phyloP scores from a whole-genome alignment of 2,329 filamentous ascomycete genomes.

The Ascosphaera pollenicola region DNA sequence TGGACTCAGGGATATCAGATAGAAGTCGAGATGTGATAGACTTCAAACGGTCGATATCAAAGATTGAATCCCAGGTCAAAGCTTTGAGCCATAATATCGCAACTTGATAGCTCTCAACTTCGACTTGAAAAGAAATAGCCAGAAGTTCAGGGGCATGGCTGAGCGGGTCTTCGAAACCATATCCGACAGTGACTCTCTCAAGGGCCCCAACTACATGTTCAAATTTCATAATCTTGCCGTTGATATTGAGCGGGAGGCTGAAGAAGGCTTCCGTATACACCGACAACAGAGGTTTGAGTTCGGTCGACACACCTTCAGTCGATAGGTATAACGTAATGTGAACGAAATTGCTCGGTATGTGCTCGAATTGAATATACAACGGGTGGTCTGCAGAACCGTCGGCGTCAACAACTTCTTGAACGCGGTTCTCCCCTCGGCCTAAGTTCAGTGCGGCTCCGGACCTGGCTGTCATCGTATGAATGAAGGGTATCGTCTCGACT shows the following conservation, averaged over 20 bases:
- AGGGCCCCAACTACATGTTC: constrained; percentile 82
- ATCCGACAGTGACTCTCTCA: constrained; percentile 77
- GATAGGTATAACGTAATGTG: constrained; percentile 64
- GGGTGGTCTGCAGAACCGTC: constrained; percentile 36
- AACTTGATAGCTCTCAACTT: constrained; percentile 65
- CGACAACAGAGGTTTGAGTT: constrained; percentile 62
- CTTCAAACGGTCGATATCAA: constrained; percentile 47
- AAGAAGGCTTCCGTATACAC: constrained; percentile 89
- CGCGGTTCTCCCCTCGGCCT: constrained; percentile 42
- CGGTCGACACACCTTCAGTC: constrained; percentile 53
- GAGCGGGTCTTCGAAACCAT: constrained; percentile 45
- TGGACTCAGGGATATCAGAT: constrained; percentile 77
- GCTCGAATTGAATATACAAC: constrained; percentile 90
- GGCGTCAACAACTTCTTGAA: constrained; percentile 56
- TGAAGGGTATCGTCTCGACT: constrained; percentile 86
- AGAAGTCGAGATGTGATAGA: constrained; percentile 56
- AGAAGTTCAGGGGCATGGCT: constrained; percentile 66
- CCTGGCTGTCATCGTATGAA: constrained; percentile 64
- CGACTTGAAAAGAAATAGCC: constrained; percentile 61
- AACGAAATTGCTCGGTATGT: constrained; percentile 83
- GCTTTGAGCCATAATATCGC: constrained; percentile 68
- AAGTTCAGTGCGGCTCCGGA: constrained; percentile 55
- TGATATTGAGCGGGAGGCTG: constrained; percentile 60
- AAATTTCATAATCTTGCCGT: constrained; percentile 60
- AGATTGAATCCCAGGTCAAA: constrained; percentile 72